Evolutionary conservation across 345 rosid species (phyloP), one percentile per base, ranked within the genome.

Genomic region (Hibiscus syriacus): DNA sequence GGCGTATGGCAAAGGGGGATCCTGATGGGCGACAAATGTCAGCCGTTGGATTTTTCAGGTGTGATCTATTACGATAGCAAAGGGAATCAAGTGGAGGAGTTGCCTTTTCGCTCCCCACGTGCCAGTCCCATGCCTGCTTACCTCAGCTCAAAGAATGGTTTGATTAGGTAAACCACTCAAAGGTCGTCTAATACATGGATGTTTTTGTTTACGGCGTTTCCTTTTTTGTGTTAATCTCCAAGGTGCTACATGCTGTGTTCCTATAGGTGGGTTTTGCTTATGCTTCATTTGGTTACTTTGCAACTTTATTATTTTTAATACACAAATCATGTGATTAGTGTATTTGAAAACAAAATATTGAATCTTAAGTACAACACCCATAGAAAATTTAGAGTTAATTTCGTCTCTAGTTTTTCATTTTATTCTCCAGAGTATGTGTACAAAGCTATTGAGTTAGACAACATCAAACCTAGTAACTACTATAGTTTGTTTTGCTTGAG

Each of bases 21-120:
- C 68, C 75, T 94, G 76, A 91, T 94, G 99, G 99, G 99, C 29
- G 96, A 84, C 27, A 88, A 88, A 63, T 94, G 99, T 73, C 89
- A 91, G 79, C 99, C 98, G 77, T 77, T 91, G 81, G 82, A 87
- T 78, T 79, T 85, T 72, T 83, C 99, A 1, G 99, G 98, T 26
- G 97, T 78, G 27, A 91, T 94, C 17, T 89, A 88, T 66, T 94
- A 94, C 26, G 98, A 94, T 61, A 76, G 80, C 70, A 36, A 63
- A 17, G 98, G 99, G 57, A 85, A 78, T 55, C 87, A 76, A 64
- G 74, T 89, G 4, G 53, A 80, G 22, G 83, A 91, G 76, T 49
- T 82, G 62, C 98, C 99, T 49, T 62, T 70, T 0, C 80, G 95
- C 27, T 91, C 96, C 29, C 97, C 97, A 6, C 92, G 96, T 64